Conservation (phyloP, 208 protist species). For the Porcisia deanei region DNA sequence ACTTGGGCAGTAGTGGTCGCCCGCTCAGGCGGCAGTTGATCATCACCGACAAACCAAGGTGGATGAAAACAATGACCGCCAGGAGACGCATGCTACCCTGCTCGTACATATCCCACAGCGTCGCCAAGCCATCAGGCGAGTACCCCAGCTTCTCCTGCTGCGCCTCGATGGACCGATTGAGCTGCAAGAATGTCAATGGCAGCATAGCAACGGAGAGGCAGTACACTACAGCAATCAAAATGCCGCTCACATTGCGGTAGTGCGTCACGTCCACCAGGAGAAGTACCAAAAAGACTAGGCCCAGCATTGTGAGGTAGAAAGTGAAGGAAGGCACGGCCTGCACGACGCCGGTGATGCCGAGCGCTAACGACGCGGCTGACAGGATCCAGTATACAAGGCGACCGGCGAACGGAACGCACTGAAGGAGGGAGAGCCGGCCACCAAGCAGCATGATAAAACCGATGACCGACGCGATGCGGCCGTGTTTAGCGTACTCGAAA, state of each 20-base stretch:
- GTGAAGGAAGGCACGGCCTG: constrained; percentile 49
- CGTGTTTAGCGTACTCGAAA: constrained; percentile 36
- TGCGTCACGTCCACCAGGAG: constrained; percentile 63
- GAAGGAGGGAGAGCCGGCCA: constrained; percentile 36
- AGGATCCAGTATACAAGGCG: constrained; percentile 60
- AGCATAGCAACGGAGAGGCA: constrained; percentile 24
- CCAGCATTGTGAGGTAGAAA: constrained; percentile 48
- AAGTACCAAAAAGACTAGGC: constrained; percentile 54
- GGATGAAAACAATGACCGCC: constrained; percentile 43
- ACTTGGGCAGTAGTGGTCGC: constrained; percentile 53
- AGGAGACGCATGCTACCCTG: constrained; percentile 60
- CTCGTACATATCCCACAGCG: constrained; percentile 67
- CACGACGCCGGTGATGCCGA: constrained; percentile 57
- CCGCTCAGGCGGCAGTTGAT: constrained; percentile 63
- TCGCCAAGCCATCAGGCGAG: constrained; percentile 13
- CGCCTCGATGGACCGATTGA: constrained; percentile 23
- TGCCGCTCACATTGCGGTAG: constrained; percentile 49
- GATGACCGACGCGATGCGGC: constrained; percentile 30
- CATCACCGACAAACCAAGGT: constrained; percentile 68
- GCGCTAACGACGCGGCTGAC: constrained; percentile 36
- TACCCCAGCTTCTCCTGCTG: constrained; percentile 37
- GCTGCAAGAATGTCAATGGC: constrained; percentile 29
- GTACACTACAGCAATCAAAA: constrained; percentile 41
- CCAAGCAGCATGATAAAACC: constrained; percentile 53
- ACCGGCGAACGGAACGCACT: constrained; percentile 29